Evolutionary conservation across 176 grass and related monocot species (phyloP).

Genomic region (Bolboschoenus planiculmis): DNA sequence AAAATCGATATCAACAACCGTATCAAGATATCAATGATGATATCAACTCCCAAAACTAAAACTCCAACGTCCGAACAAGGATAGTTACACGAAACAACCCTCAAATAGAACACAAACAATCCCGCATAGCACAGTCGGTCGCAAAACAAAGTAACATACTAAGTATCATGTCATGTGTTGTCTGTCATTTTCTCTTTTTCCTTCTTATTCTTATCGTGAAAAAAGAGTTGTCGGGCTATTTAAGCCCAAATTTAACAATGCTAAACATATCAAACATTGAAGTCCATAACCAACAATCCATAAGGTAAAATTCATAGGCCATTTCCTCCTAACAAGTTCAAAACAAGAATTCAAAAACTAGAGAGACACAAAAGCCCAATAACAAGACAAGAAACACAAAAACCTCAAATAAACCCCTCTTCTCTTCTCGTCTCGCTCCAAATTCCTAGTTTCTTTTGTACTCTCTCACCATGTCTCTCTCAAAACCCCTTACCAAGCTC

Average conservation of each 20-base stretch:
- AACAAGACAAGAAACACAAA: neutral
- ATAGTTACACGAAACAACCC: too few relatives aligned
- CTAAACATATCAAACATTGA: neutral
- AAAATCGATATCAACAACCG: too few relatives aligned
- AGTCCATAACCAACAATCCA: neutral
- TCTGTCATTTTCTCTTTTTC: neutral
- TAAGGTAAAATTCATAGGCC: neutral
- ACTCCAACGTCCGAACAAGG: too few relatives aligned
- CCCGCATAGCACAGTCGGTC: too few relatives aligned
- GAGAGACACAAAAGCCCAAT: neutral
- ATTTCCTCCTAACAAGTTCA: neutral
- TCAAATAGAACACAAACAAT: too few relatives aligned
- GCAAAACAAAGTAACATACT: too few relatives aligned
- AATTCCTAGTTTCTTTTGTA: too few relatives aligned
- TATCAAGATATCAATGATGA: too few relatives aligned
- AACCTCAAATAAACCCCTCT: slow-evolving; percentile 4
- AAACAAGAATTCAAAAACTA: neutral
- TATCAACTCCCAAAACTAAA: too few relatives aligned
- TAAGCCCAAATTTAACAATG: neutral
- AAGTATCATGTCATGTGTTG: neutral
- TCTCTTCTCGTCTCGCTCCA: neutral
- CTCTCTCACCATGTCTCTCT: slow-evolving; percentile 45
- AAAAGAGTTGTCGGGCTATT: neutral
- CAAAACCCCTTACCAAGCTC: slow-evolving; percentile 42
- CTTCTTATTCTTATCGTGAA: neutral